Evolutionary conservation across 2,329 filamentous ascomycete genomes (phyloP).

Genomic region (Didymella pinodella): DNA sequence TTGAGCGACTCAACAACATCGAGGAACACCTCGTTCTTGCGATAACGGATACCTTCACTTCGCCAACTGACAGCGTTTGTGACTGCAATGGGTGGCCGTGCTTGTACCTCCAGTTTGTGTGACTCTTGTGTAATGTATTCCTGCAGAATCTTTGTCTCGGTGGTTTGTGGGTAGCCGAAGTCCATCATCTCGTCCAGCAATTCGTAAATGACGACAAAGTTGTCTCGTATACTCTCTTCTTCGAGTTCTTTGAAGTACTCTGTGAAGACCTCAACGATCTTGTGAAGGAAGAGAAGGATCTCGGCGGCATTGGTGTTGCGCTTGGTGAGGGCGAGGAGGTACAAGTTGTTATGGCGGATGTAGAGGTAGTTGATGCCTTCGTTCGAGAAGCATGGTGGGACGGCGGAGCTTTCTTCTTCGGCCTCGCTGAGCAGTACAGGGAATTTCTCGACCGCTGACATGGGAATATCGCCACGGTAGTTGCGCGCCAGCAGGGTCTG

Average conservation of each 20-base stretch:
- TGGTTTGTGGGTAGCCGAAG: slow-evolving; percentile 98
- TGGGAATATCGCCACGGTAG: slow-evolving; percentile 97
- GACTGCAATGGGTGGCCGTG: slow-evolving; percentile 93
- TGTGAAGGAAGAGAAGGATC: slow-evolving; percentile 97
- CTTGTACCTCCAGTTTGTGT: slow-evolving; percentile 97
- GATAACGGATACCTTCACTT: slow-evolving; percentile 95
- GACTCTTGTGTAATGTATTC: slow-evolving; percentile 99
- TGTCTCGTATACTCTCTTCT: slow-evolving; percentile 98
- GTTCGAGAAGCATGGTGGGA: slow-evolving; percentile 96
- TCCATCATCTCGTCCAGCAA: slow-evolving; percentile 99
- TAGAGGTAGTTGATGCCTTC: slow-evolving; percentile 99
- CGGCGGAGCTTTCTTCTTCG: slow-evolving; percentile 97
- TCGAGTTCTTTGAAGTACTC: slow-evolving; percentile 99
- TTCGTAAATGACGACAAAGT: slow-evolving; percentile 99
- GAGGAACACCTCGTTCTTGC: slow-evolving; percentile 99
- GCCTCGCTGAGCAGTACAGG: slow-evolving; percentile 94
- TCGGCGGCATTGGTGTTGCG: slow-evolving; percentile 99
- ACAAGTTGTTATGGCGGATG: slow-evolving; percentile 98
- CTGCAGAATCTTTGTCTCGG: slow-evolving; percentile 97
- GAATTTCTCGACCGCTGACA: slow-evolving; percentile 99
- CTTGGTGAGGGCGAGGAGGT: slow-evolving; percentile 96
- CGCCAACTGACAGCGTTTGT: slow-evolving; percentile 99
- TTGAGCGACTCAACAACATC: slow-evolving; percentile 98
- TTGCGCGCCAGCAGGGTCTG: slow-evolving; percentile 98
- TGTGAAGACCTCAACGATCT: slow-evolving; percentile 97